Evolutionary conservation across 257 asterid genomes (phyloP).

Genomic region (Nicotiana obtusifolia): DNA sequence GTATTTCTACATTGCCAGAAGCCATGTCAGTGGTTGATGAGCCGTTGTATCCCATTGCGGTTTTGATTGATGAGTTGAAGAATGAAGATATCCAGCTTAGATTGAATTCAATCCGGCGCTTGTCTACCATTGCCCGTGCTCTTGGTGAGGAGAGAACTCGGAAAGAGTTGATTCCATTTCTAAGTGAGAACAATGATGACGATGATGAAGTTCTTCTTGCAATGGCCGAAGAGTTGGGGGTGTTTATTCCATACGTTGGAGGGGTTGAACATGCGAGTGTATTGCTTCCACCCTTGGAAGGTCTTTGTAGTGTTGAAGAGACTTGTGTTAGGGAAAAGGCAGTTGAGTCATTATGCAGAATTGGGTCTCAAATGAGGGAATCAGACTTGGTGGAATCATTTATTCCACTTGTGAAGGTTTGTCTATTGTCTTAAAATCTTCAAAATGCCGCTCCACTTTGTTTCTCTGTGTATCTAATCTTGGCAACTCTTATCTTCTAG

Average conservation of each 20-base stretch:
- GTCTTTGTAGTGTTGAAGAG: slow-evolving; percentile 52
- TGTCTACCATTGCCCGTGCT: slow-evolving; percentile 88
- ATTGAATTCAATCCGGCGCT: slow-evolving; percentile 71
- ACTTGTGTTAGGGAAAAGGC: slow-evolving; percentile 38
- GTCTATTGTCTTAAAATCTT: neutral
- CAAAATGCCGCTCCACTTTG: neutral
- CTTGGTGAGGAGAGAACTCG: slow-evolving; percentile 88
- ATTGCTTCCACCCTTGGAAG: slow-evolving; percentile 51
- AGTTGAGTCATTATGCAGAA: slow-evolving; percentile 32
- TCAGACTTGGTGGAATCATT: slow-evolving; percentile 48
- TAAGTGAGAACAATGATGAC: slow-evolving; percentile 78
- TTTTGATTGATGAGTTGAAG: slow-evolving; percentile 80
- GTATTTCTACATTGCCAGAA: neutral
- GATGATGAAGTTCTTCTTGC: slow-evolving; percentile 60
- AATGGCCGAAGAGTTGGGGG: slow-evolving; percentile 54
- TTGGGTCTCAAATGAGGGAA: slow-evolving; percentile 39
- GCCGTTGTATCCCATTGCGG: slow-evolving; percentile 85
- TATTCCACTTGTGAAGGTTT: slow-evolving; percentile 57
- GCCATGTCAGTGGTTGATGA: slow-evolving; percentile 76
- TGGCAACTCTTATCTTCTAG: neutral
- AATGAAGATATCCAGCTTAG: slow-evolving; percentile 83
- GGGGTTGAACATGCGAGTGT: slow-evolving; percentile 49
- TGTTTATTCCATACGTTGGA: slow-evolving; percentile 37
- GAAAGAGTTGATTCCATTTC: slow-evolving; percentile 69
- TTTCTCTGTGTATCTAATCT: neutral